phyloP scores from a whole-genome alignment of 805 yeast genomes.

The Jamesozyma hellenica region DNA sequence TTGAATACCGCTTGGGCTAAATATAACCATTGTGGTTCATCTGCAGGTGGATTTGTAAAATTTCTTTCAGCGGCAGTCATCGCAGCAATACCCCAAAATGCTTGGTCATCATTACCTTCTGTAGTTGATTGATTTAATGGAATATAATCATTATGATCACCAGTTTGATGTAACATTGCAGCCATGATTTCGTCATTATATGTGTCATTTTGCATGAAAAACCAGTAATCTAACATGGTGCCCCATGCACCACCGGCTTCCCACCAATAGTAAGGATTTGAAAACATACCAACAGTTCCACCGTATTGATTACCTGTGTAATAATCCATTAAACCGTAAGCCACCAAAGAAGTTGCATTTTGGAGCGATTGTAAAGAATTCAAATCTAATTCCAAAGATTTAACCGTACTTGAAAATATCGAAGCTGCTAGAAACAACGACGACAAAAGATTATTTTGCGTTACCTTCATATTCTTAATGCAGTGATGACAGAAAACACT shows the following conservation, averaged over 20 bases:
- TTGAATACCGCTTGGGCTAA: slow-evolving; percentile 85
- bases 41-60: slow-evolving; percentile 57
- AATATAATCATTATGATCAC: slow-evolving; percentile 65
- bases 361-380: slow-evolving; percentile 25
- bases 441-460: background rate
- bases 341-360: slow-evolving; percentile 50
- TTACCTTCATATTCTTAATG: too few species aligned
- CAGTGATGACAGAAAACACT: too few species aligned
- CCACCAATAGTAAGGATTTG: slow-evolving; percentile 96
- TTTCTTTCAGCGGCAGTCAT: slow-evolving; percentile 89
- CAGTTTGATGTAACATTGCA: slow-evolving; percentile 65
- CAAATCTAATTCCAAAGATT: slow-evolving; percentile 21
- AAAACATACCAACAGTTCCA: slow-evolving; percentile 78
- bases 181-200: slow-evolving; percentile 47
- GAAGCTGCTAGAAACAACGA: background rate
- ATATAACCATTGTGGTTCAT: slow-evolving; percentile 63
- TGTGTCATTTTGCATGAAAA: slow-evolving; percentile 57
- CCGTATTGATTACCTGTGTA: slow-evolving; percentile 63
- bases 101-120: slow-evolving; percentile 97
- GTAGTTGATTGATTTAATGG: slow-evolving; percentile 83
- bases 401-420: background rate
- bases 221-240: slow-evolving; percentile 68
- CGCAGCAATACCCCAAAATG: slow-evolving; percentile 90
- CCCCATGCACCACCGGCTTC: slow-evolving; percentile 97
- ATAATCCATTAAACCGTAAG: slow-evolving; percentile 70